Conservation (phyloP, 805 yeast species). For the Candida maesae region DNA sequence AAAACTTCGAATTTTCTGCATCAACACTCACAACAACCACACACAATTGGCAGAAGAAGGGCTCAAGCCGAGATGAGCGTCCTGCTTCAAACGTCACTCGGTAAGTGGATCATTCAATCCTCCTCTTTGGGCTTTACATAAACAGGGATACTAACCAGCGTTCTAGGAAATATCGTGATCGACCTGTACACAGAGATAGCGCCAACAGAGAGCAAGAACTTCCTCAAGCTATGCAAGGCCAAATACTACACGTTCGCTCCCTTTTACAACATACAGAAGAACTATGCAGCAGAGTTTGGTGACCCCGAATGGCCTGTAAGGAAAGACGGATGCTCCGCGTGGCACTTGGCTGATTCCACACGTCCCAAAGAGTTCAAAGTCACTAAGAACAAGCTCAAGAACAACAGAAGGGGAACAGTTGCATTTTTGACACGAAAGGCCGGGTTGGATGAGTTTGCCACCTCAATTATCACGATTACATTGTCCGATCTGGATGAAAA, state of each 20-base stretch:
- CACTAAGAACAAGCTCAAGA: constrained; percentile 24
- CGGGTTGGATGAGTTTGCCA: constrained; percentile 19
- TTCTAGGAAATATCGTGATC: constrained; percentile 45
- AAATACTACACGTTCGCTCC: constrained; percentile 51
- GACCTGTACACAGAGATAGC: constrained; percentile 39
- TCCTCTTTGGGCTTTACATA: background rate
- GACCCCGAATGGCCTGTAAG: constrained; percentile 43
- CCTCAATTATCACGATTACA: constrained; percentile 37
- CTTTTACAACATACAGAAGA: constrained; percentile 40
- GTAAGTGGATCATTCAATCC: background rate
- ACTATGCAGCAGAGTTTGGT: constrained; percentile 42
- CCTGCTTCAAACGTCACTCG: background rate
- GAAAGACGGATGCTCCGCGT: constrained; percentile 29
- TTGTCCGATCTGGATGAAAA: constrained; percentile 28
- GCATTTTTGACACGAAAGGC: constrained; percentile 23
- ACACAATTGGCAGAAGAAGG: background rate
- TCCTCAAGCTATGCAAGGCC: constrained; percentile 49
- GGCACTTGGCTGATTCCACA: constrained; percentile 28
- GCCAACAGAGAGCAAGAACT: constrained; percentile 41
- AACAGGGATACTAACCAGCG: constrained; percentile 10
- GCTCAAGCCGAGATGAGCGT: background rate
- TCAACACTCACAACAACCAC: background rate
- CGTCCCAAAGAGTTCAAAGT: constrained; percentile 17
- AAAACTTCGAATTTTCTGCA: background rate
- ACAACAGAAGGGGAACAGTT: constrained; percentile 34